Percentiles rank a stretch among this genome's conserved stretches.
phyloP scores from a whole-genome alignment of 768 basidiomycete species.

The Strobilomyces confusus region DNA sequence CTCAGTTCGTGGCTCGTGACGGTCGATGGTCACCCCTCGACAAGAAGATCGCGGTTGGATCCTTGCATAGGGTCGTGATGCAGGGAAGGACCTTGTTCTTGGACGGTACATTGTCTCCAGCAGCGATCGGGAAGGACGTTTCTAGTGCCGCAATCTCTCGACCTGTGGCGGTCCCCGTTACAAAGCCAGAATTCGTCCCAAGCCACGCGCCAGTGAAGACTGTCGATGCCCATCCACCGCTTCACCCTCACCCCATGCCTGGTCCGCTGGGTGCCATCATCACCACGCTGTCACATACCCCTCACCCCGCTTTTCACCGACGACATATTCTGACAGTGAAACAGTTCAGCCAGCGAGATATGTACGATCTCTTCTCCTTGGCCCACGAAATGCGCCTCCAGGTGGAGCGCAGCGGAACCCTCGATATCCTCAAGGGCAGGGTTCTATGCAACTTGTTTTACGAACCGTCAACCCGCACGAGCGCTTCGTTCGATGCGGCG shows the following conservation, averaged over 20 bases:
- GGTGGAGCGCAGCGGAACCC: slow-evolving; percentile 83
- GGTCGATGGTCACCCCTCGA: slow-evolving; percentile 83
- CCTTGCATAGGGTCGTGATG: slow-evolving; percentile 86
- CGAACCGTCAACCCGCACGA: slow-evolving; percentile 95
- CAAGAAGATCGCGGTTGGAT: slow-evolving; percentile 57
- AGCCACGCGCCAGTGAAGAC: slow-evolving; percentile 32
- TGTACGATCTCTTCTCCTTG: slow-evolving; percentile 90
- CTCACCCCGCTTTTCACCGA: slow-evolving; percentile 87
- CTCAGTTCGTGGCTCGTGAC: slow-evolving; percentile 47
- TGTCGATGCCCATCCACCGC: slow-evolving; percentile 22
- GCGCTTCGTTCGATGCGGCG: slow-evolving; percentile 93
- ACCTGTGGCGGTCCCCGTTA: slow-evolving; percentile 13
- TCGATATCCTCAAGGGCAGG: slow-evolving; percentile 88
- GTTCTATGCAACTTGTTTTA: slow-evolving; percentile 93
- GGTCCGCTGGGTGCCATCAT: slow-evolving; percentile 12
- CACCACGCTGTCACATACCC: slow-evolving; percentile 27
- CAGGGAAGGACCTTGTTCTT: slow-evolving; percentile 87
- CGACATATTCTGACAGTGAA: slow-evolving; percentile 93
- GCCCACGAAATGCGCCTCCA: slow-evolving; percentile 97
- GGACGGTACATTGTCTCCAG: slow-evolving; percentile 68
- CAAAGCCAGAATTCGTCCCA: slow-evolving; percentile 27
- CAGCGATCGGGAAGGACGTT: slow-evolving; percentile 66
- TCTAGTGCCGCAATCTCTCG: slow-evolving; percentile 57
- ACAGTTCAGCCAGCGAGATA: slow-evolving; percentile 84
- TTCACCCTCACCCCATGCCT: slow-evolving; percentile 9